Percentiles rank a stretch among this genome's conserved stretches.
Evolutionary conservation across 108 stramenopile genomes (phyloP).

Genomic region (Epithemia pelagica): DNA sequence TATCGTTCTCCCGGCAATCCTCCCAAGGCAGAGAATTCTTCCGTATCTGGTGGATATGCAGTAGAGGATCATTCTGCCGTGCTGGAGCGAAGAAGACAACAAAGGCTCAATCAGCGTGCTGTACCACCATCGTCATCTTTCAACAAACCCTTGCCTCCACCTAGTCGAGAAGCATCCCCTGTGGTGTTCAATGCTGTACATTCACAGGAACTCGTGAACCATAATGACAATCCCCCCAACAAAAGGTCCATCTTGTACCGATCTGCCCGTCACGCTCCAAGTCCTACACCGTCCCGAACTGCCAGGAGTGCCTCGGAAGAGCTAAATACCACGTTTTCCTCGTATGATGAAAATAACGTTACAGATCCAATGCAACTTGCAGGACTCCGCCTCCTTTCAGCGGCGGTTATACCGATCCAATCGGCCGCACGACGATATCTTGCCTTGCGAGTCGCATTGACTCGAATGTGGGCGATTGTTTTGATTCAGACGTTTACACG

Average conservation of each 20-base stretch:
- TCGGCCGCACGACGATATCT: constrained; percentile 62
- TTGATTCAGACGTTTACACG: constrained; percentile 60
- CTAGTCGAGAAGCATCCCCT: neutral
- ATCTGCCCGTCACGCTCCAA: neutral
- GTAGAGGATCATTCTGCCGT: neutral
- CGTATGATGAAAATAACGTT: constrained; percentile 32
- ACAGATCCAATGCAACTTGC: constrained; percentile 77
- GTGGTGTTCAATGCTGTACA: neutral
- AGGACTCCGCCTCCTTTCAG: constrained; percentile 62
- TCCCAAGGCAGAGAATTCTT: neutral
- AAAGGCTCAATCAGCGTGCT: neutral
- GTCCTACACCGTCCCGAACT: neutral
- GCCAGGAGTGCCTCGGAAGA: neutral
- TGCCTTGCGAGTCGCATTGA: constrained; percentile 50
- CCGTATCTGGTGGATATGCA: neutral
- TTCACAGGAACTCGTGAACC: neutral
- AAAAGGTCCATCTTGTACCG: neutral
- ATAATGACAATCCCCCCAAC: too few relatives aligned
- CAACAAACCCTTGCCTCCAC: neutral
- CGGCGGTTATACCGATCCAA: constrained; percentile 81
- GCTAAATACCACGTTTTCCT: neutral
- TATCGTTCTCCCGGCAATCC: neutral
- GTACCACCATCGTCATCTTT: neutral
- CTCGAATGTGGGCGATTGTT: constrained; percentile 66
- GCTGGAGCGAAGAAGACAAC: neutral